A percentile compares a stretch with the other conserved stretches of the same genome.
phyloP scores from a whole-genome alignment of 805 yeast genomes.

The Metschnikowia bowlesiae region DNA sequence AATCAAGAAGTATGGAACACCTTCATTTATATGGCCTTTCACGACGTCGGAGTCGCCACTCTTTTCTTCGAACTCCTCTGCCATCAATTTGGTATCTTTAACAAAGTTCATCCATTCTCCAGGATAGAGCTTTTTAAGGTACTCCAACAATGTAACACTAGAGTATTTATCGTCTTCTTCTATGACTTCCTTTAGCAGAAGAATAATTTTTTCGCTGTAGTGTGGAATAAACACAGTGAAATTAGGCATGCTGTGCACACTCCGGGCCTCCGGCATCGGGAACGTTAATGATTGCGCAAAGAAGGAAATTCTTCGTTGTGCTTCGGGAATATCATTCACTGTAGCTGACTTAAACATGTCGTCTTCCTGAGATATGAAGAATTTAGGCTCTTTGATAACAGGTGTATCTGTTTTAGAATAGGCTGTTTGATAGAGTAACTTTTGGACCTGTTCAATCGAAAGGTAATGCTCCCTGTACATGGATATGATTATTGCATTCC shows the following conservation, averaged over 20 bases:
- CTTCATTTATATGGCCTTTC: background rate
- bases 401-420: constrained; percentile 32
- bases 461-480: constrained; percentile 79
- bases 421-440: constrained; percentile 55
- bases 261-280: constrained; percentile 69
- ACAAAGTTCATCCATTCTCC: constrained; percentile 98
- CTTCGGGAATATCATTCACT: constrained; percentile 65
- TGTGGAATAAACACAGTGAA: constrained; percentile 81
- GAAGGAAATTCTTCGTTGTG: constrained; percentile 76
- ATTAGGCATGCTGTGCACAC: constrained; percentile 14
- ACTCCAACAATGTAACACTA: constrained; percentile 88
- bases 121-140: constrained; percentile 91
- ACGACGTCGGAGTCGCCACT: constrained; percentile 13
- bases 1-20: constrained; percentile 81
- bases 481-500: constrained; percentile 81
- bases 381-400: constrained; percentile 52
- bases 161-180: constrained; percentile 97
- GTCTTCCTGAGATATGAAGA: constrained; percentile 81
- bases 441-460: constrained; percentile 67
- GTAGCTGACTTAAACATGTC: constrained; percentile 55
- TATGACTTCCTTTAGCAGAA: constrained; percentile 92
- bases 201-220: constrained; percentile 87
- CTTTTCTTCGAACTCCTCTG: constrained; percentile 58
- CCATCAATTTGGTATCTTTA: constrained; percentile 89
- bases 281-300: constrained; percentile 89